Evolutionary conservation across 495 filamentous ascomycete genomes (phyloP).

Genomic region (Tuber aestivum): DNA sequence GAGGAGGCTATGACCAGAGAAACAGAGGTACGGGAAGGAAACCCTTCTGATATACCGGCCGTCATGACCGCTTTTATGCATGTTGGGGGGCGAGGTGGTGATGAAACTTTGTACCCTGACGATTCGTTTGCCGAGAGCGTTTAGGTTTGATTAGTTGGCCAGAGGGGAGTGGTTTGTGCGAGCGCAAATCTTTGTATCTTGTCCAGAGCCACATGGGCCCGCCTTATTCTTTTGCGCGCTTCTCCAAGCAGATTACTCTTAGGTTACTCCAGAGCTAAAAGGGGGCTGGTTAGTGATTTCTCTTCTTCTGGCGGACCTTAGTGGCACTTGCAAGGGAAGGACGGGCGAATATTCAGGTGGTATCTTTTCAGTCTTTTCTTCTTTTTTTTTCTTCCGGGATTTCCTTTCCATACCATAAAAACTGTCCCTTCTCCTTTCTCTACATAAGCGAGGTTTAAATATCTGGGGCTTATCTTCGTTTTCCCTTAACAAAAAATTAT

Average conservation of each 20-base stretch:
- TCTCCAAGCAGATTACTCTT: not conserved
- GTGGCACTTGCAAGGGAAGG: not conserved
- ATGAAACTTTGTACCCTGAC: slow-evolving; percentile 37
- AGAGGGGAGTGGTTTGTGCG: not conserved
- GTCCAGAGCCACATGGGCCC: not conserved
- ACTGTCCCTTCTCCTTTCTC: not conserved
- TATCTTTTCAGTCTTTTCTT: not conserved
- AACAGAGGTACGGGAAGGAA: slow-evolving; percentile 57
- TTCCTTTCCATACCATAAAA: not conserved
- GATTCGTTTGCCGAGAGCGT: slow-evolving; percentile 4
- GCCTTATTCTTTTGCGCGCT: not conserved
- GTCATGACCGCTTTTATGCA: slow-evolving; percentile 40
- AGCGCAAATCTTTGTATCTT: not conserved
- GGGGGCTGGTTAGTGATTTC: not conserved
- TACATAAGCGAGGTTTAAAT: slow-evolving; percentile 1
- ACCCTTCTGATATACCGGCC: slow-evolving; percentile 31
- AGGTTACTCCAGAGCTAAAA: not conserved
- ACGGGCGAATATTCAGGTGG: not conserved
- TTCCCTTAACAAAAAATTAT: not conserved
- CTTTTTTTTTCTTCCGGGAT: not conserved
- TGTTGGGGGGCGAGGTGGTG: slow-evolving; percentile 39
- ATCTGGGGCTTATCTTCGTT: slow-evolving; percentile 1
- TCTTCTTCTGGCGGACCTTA: not conserved
- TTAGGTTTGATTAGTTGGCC: slow-evolving; percentile 2
- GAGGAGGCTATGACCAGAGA: slow-evolving; percentile 55